Conservation (phyloP, 495 filamentous ascomycete genomes). For the Jackrogersella minutella region DNA sequence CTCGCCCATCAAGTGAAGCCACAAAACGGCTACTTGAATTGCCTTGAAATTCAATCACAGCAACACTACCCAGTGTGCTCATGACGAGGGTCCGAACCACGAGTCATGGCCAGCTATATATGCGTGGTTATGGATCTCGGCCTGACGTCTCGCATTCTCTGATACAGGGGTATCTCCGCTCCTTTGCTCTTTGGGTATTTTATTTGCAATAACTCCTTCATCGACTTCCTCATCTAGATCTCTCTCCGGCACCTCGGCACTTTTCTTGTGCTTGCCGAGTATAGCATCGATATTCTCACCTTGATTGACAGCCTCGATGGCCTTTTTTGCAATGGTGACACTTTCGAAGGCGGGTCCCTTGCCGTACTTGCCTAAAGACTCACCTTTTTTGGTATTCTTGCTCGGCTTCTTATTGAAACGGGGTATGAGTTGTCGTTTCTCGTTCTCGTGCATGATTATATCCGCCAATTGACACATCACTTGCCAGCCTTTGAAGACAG, state of each 20-base stretch:
- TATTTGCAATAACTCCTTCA: background rate
- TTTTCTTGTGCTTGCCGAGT: slow-evolving; percentile 8
- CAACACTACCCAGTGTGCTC: no score
- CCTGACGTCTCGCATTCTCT: background rate
- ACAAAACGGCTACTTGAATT: no score
- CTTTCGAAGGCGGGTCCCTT: slow-evolving; percentile 56
- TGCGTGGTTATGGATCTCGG: no score
- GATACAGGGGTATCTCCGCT: background rate
- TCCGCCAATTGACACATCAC: slow-evolving; percentile 53
- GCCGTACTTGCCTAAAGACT: slow-evolving; percentile 24
- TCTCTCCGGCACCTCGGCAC: background rate
- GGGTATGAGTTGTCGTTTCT: slow-evolving; percentile 43
- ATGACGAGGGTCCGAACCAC: background rate
- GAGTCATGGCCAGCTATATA: background rate
- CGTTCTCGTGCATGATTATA: slow-evolving; percentile 48
- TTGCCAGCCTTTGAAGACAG: slow-evolving; percentile 53
- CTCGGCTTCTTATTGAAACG: slow-evolving; percentile 38
- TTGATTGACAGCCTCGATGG: slow-evolving; percentile 49
- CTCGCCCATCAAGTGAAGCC: no score
- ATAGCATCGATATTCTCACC: slow-evolving; percentile 42
- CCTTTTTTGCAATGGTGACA: slow-evolving; percentile 51
- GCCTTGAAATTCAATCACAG: no score
- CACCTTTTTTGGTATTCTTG: slow-evolving; percentile 42
- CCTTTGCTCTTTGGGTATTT: background rate
- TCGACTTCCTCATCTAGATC: background rate